These are phyloP conservation scores for Planoprotostelium fungivorum DNA, from an alignment of 78 protist genomes.

Conservation along the genomic window DNA sequence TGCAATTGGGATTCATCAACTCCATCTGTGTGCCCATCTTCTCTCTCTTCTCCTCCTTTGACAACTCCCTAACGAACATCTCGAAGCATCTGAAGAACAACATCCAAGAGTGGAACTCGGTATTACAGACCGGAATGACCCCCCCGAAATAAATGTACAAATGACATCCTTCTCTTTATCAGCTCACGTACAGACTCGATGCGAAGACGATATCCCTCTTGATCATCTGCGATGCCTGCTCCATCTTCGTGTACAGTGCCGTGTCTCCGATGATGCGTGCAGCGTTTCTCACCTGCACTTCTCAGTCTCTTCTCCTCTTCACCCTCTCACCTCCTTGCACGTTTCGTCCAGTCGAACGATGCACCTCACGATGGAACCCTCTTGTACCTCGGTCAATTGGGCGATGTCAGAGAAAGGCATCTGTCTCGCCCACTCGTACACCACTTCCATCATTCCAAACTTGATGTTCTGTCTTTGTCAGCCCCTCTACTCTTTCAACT, in stretches of 20 bases:
- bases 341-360: constrained; percentile 84
- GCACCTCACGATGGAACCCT: constrained; percentile 87
- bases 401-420: constrained; percentile 74
- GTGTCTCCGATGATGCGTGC: constrained; percentile 91
- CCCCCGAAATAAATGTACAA: neutral
- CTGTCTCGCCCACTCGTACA: constrained; percentile 91
- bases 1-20: constrained; percentile 9
- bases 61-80: neutral
- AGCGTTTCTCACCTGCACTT: constrained; percentile 68
- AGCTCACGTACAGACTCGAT: constrained; percentile 68
- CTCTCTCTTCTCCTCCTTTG: neutral
- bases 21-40: constrained; percentile 9
- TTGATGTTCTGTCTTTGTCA: constrained; percentile 13
- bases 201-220: constrained; percentile 89
- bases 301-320: neutral
- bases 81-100: neutral
- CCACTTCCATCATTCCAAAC: constrained; percentile 72
- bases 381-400: constrained; percentile 74
- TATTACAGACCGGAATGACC: neutral
- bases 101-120: neutral
- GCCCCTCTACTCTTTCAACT: neutral
- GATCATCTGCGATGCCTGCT: constrained; percentile 73
- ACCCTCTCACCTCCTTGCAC: constrained; percentile 72
- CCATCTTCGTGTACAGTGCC: constrained; percentile 75
- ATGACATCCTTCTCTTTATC: too few relatives aligned